phyloP scores from a whole-genome alignment of 2,329 filamentous ascomycete genomes.

The Aspergillus sp. region DNA sequence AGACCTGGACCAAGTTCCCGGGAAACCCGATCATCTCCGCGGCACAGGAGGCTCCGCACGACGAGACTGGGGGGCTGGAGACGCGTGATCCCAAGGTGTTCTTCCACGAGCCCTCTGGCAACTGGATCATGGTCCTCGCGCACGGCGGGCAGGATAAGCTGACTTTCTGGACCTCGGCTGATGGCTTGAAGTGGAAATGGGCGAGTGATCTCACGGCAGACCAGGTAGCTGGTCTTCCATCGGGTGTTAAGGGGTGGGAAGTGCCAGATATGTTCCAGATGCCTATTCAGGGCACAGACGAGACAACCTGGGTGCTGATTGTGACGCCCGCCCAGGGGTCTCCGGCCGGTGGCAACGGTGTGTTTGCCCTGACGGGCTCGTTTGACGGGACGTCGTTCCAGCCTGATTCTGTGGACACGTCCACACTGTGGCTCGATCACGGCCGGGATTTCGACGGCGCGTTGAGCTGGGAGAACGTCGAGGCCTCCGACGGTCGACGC shows the following conservation, averaged over 20 bases:
- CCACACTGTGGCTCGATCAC: conserved; percentile 11
- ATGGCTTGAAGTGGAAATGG: conserved; percentile 6
- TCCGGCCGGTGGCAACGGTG: conserved; percentile 16
- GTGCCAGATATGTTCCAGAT: conserved; percentile 17
- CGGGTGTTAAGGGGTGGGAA: not conserved
- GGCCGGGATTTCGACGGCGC: conserved; percentile 19
- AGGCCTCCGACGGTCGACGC: conserved; percentile 7
- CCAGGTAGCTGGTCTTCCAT: not conserved
- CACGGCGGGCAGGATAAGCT: conserved; percentile 17
- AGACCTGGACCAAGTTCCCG: conserved; percentile 55
- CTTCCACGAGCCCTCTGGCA: conserved; percentile 1
- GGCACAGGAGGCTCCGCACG: conserved; percentile 12
- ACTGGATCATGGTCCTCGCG: conserved; percentile 15
- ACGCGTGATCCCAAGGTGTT: conserved; percentile 17
- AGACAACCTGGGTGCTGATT: conserved; percentile 15
- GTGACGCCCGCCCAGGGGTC: conserved; percentile 10
- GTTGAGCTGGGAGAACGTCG: conserved; percentile 17
- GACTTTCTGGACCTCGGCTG: conserved; percentile 14
- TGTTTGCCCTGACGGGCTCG: conserved; percentile 7
- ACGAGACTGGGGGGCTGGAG: conserved; percentile 6
- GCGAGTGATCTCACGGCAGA: not conserved
- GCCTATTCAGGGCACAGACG: conserved; percentile 1
- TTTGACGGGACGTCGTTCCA: conserved; percentile 8
- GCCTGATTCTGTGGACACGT: not conserved
- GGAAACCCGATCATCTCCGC: conserved; percentile 12